Evolutionary conservation across 768 basidiomycete genomes (phyloP), one percentile per base, ranked within the genome.

Genomic region (Obba rivulosa): DNA sequence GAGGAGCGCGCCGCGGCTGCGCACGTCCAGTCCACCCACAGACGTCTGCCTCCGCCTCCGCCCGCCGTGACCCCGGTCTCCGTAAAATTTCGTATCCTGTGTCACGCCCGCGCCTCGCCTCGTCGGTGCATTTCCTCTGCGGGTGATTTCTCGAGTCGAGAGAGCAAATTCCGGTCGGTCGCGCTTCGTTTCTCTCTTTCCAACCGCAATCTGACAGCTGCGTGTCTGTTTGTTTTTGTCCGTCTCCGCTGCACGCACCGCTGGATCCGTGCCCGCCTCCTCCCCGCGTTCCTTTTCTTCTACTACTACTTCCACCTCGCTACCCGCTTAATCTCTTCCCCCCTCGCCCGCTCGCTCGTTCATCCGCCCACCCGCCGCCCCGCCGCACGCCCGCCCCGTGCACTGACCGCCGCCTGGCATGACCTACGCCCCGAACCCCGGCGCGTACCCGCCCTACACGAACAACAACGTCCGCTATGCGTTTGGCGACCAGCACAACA

Each of bases 391-490:
- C 46, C 53, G 49, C 52, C 41, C 35, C 51, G 25, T 41, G 42
- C 23, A 43, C 11, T 34, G 24, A 10, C 49, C 44, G 24, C 44
- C 37, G 8, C 36, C 23, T 34, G 10, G 21, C 42, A 58, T 58
- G 57, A 55, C 57, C 46, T 53, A 55, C 49, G 50, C 57, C 14
- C 41, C 53, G 46, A 35, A 41, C 41, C 51, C 54, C 46, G 43
- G 16, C 48, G 8, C 34, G 8, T 50, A 50, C 50, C 46, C 53
- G 9, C 42, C 49, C 53, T 53, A 55, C 41, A 35, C 51, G 25
- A 31, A 31, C 28, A 31, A 31, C 28, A 31, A 31, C 28, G 34
- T 48, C 20, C 57, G 51, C 49, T 55, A 58, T 50, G 48, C 51
- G 1, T 46, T 52, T 51, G 43, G 36, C 42, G 41, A 28, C 49